Base-by-base conservation (phyloP, 2,329 filamentous ascomycete genomes). In the Fusarium newnesense region DNA sequence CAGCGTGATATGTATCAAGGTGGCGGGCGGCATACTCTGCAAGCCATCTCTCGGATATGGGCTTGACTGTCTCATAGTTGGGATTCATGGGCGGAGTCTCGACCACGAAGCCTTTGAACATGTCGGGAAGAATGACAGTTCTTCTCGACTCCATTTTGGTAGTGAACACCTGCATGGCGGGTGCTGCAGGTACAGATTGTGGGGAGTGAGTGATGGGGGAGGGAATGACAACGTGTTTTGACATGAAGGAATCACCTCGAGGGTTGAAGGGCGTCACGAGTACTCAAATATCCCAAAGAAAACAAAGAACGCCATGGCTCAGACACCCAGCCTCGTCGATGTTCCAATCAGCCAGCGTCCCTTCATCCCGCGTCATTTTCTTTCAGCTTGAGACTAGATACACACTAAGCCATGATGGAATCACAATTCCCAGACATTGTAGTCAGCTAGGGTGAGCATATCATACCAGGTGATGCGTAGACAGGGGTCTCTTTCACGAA, bases 21-120 rank as follows among this genome's bases (percentile, higher is more conserved):
- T 9, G 6, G 15, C 5, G 8, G 9, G 5, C 6, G 3, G 9
- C 66, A 5, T 69, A 69, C 66, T 69, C 66, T 13, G 66, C 32
- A 8, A 69, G 66, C 66, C 66, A 69, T 32, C 26, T 21, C 32
- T 69, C 66, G 5, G 66, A 69, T 16, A 69, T 18, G 2, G 64
- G 66, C n/a, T 50, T 69, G 9, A 69, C 66, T 26, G 32, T 36
- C 19, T 62, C 34, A 19, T 69, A 69, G 24, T 49, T 19, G 7
- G 43, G 36, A n/a, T 69, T 69, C n/a, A 69, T 34, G 0, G 39
- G 64, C 10, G 66, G 66, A 21, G 7, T 26, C 18, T 69, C 26
- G 1, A 69, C 64, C 19, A 69, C 43, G 15, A 69, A 69, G 1
- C 49, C 64, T 9, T 52, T 56, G 24, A 69, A 69, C 9, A 69